Conservation (phyloP, 2,329 filamentous ascomycete species). For the Torrubiellomyces zombiae region DNA sequence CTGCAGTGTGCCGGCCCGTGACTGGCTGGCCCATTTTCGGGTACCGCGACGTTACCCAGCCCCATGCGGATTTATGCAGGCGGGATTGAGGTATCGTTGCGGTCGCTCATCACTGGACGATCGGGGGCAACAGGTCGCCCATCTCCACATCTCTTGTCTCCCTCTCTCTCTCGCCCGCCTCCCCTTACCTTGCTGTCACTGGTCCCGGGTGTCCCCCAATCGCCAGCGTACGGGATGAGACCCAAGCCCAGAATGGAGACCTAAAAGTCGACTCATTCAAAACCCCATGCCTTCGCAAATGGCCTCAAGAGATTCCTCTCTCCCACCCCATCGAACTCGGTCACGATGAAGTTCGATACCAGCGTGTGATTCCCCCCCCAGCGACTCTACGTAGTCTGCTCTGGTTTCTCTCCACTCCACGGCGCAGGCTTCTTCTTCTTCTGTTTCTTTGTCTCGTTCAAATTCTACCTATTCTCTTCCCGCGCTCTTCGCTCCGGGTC, state of each 20-base stretch:
- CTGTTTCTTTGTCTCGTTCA: constrained; percentile 6
- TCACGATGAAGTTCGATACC: constrained; percentile 36
- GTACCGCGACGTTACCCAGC: no score
- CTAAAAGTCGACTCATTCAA: constrained; percentile 11
- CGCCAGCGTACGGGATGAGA: constrained; percentile 1
- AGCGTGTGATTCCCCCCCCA: constrained; percentile 31
- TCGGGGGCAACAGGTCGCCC: background rate
- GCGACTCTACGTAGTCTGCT: constrained; percentile 41
- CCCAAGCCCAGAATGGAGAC: background rate
- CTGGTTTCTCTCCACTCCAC: constrained; percentile 22
- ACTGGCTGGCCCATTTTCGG: no score
- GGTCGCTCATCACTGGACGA: background rate
- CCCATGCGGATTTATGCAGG: no score
- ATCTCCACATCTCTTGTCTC: background rate
- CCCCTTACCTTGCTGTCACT: no score
- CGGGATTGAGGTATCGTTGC: no score
- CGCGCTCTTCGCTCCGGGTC: background rate
- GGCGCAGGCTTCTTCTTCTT: constrained; percentile 14
- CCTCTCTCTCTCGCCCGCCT: background rate
- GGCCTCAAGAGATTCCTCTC: constrained; percentile 14
- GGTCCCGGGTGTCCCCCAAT: no score
- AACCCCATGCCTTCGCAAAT: constrained; percentile 9
- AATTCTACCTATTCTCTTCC: constrained; percentile 3
- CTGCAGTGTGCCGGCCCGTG: background rate
- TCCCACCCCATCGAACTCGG: constrained; percentile 29